Evolutionary conservation across 495 filamentous ascomycete genomes (phyloP).

Genomic region (Penicillium verhagenii): DNA sequence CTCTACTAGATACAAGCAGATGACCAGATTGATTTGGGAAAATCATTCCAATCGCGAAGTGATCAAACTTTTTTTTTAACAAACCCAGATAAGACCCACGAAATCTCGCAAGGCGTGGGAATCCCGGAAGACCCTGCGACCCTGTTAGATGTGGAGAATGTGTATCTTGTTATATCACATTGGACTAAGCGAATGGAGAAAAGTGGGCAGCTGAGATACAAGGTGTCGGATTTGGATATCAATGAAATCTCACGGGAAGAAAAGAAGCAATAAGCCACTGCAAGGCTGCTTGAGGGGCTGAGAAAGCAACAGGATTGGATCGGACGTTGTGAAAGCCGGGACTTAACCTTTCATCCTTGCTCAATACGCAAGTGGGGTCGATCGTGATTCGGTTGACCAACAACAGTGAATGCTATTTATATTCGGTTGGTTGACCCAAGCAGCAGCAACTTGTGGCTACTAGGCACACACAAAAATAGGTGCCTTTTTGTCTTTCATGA

Average conservation of each 20-base stretch:
- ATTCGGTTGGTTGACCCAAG: conserved; percentile 9
- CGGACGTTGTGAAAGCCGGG: conserved; percentile 9
- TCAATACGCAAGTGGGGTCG: conserved; percentile 7
- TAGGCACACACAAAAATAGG: background rate
- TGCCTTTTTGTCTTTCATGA: no score
- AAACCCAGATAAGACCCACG: background rate
- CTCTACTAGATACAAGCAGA: background rate
- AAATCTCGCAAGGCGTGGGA: background rate
- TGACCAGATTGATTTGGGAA: background rate
- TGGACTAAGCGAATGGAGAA: background rate
- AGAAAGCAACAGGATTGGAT: conserved; percentile 14
- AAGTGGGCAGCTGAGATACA: background rate
- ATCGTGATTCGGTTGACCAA: conserved; percentile 10
- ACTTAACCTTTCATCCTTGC: conserved; percentile 11
- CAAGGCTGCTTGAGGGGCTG: background rate
- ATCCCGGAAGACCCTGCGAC: background rate
- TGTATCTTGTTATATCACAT: background rate
- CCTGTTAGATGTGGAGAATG: background rate
- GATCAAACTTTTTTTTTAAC: background rate
- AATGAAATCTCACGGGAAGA: background rate
- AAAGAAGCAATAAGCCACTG: background rate
- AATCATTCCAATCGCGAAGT: background rate
- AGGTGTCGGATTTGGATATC: background rate
- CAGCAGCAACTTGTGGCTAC: background rate
- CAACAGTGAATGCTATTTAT: conserved; percentile 14